Evolutionary conservation across 2,329 filamentous ascomycete genomes (phyloP), one percentile per base, ranked within the genome.

Genomic region (Aspergillus sp.): DNA sequence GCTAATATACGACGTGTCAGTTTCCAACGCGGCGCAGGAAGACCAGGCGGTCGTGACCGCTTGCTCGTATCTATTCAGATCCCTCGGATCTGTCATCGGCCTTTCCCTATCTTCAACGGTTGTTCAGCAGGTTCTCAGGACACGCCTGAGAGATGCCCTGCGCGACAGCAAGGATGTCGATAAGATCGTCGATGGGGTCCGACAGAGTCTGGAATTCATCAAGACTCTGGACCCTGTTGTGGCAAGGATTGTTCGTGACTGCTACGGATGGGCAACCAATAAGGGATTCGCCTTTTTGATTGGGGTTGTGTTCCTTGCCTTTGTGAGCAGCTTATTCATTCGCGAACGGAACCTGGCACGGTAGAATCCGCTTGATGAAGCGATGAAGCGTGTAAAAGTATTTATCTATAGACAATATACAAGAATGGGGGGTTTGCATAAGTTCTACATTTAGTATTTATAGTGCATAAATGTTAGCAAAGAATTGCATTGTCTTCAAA

Each of bases 21-120:
- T 93, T 61, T 86, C 89, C 32, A 91, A 91, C 67, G 83, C 87
- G 0, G 76, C 83, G 1, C 78, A 80, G 3, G 80, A 85, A 43
- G 89, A 93, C 63, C 86, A 89, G 60, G 89, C 90, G 2, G 83
- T 93, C 1, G 88, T 87, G 4, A 89, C 90, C 15, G 90, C 90
- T 7, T 91, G 89, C 71, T 89, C 86, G 18, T 93, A 93, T 73
- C 83, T 93, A 22, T 93, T 93, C 79, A 86, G 90, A 39, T 88
- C 87, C 1, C 79, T 93, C 0, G 90, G 85, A 11, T 83, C 80
- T 15, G 84, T 86, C 9, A 80, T 86, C 39, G 84, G 89, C 11
- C 80, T 92, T 55, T 88, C 87, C n/a, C 76, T 90, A 56, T 83
- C 84, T 50, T 85, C 89, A 1, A 89, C 89, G 1, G 81, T 90